Base-by-base conservation (phyloP, 768 basidiomycete species). In the Russula sp. region DNA sequence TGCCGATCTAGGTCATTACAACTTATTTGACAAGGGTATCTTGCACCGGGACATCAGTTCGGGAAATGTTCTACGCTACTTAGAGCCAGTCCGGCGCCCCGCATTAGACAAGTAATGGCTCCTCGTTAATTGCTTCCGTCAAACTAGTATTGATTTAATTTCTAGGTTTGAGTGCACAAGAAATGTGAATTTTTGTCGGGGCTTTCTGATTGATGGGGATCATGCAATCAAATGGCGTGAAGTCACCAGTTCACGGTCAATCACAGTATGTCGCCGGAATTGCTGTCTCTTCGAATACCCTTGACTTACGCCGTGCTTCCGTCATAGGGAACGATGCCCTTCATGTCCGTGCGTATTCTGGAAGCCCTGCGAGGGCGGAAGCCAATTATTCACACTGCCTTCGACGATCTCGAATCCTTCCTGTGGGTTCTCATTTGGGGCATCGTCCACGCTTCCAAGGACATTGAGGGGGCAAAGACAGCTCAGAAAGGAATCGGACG, bases 341-440 rank as follows among this genome's bases (percentile, higher is more conserved):
- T 61, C 16, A 9, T 61, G 38, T 53, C 59, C 3, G 1, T n/a
- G 1, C 40, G 22, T 9, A 26, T 61, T n/a, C 7, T 42, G 2
- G 0, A 0, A 0, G 38, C 59, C 40, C 10, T 44, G 28, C 36
- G 3, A 2, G 2, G 3, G 10, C 8, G 34, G 8, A 9, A 5
- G n/a, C 14, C 38, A 5, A 38, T 16, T 38, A 14, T 16, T 3
- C 38, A 38, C 9, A 38, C 14, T 16, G 38, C 38, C 38, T 3
- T 38, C 2, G 38, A 38, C 14, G 42, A 61, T 5, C 61, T 61
- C 1, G 61, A 54, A 13, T 61, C 61, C 0, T 61, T 55, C 26
- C 16, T 55, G 1, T 61, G 53, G 53, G 0, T 55, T 3, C 11
- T 61, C 2, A n/a, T 61, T 3, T 61, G 59, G 51, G n/a, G 14